These are phyloP conservation scores for Paecilomyces sp. DNA, from an alignment of 2,329 filamentous ascomycete genomes.

Conservation along the genomic window DNA sequence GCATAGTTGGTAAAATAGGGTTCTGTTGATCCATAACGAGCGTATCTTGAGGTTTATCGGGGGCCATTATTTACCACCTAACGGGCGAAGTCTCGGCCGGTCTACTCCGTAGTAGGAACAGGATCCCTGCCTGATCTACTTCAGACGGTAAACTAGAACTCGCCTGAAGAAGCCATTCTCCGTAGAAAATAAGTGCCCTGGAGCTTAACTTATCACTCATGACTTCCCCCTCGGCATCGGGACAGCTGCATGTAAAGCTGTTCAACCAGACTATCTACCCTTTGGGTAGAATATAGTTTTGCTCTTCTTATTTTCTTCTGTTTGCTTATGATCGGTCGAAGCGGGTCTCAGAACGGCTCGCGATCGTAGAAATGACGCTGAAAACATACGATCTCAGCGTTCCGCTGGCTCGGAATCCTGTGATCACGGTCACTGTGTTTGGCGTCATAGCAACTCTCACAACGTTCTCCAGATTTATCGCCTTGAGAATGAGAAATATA, in stretches of 20 bases:
- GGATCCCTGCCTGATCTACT: background rate
- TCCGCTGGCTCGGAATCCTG: background rate
- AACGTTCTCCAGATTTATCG: background rate
- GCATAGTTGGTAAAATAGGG: no score
- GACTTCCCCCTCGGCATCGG: background rate
- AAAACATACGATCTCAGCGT: background rate
- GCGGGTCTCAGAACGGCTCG: background rate
- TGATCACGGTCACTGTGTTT: background rate
- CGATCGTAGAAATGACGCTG: background rate
- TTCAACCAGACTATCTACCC: background rate
- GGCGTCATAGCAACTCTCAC: background rate
- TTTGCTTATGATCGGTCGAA: background rate
- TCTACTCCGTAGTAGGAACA: background rate
- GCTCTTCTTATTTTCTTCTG: background rate
- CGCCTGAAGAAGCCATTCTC: background rate
- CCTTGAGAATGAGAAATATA: background rate
- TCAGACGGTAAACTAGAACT: background rate
- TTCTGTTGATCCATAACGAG: no score
- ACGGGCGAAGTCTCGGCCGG: no score
- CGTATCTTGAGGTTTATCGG: no score
- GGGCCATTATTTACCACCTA: no score
- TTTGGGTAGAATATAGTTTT: background rate
- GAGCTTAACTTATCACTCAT: background rate
- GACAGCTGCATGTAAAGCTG: background rate
- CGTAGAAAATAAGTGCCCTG: background rate